phyloP scores from a whole-genome alignment of 306 rosid genomes.

The Hippophae rhamnoides region DNA sequence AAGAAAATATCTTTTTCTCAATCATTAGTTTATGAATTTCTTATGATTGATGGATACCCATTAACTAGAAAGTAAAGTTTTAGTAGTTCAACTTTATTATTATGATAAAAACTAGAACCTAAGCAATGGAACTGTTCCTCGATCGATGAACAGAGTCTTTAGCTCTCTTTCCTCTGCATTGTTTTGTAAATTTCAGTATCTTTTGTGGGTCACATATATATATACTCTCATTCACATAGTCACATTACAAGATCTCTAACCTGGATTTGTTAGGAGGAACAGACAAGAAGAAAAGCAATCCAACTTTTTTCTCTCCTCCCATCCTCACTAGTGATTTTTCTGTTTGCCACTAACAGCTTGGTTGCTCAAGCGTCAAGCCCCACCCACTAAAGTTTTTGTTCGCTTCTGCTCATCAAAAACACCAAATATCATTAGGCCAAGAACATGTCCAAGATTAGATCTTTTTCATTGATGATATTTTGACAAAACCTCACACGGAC shows the following conservation, averaged over 20 bases:
- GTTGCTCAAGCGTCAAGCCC: slow-evolving; percentile 22
- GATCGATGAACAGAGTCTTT: not conserved
- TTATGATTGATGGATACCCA: slow-evolving; percentile 73
- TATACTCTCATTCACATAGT: slow-evolving; percentile 9
- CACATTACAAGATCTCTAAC: slow-evolving; percentile 22
- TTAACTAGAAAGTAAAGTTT: slow-evolving; percentile 31
- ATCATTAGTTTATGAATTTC: slow-evolving; percentile 84
- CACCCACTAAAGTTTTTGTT: slow-evolving; percentile 22
- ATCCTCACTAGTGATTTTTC: slow-evolving; percentile 34
- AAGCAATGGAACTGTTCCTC: slow-evolving; percentile 8
- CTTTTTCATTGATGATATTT: slow-evolving; percentile 25
- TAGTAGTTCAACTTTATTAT: not conserved
- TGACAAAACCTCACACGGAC: slow-evolving; percentile 11
- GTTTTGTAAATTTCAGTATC: not conserved
- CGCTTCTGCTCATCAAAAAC: slow-evolving; percentile 41
- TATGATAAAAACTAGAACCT: not conserved
- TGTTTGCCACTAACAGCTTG: slow-evolving; percentile 44
- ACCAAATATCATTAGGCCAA: slow-evolving; percentile 16
- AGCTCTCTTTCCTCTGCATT: not conserved
- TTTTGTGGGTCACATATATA: not conserved
- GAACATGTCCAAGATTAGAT: slow-evolving; percentile 9
- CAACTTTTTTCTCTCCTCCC: slow-evolving; percentile 44
- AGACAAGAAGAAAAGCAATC: slow-evolving; percentile 46
- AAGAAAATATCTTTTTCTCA: slow-evolving; percentile 51
- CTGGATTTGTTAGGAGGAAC: slow-evolving; percentile 38